Evolutionary conservation across 2,329 filamentous ascomycete genomes (phyloP).

Genomic region (Madurella mycetomatis): DNA sequence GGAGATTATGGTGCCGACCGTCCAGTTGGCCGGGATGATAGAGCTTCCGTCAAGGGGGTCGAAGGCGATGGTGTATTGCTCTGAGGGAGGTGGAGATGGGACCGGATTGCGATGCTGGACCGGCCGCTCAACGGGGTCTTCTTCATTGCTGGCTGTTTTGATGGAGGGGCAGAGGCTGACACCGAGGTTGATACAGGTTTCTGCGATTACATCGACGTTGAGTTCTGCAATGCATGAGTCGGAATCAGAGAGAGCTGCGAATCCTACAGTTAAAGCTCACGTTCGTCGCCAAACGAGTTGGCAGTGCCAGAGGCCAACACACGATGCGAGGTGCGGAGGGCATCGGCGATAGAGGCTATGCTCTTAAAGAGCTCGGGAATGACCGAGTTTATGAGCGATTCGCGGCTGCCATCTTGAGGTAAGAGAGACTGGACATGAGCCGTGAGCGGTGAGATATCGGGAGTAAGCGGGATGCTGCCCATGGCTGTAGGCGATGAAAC

Average conservation of each 20-base stretch:
- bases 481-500: no score
- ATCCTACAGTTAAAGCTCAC: constrained; percentile 38
- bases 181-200: constrained; percentile 43
- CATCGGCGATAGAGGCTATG: constrained; percentile 41
- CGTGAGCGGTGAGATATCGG: no score
- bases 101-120: constrained; percentile 18
- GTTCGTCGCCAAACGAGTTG: constrained; percentile 58
- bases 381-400: constrained; percentile 40
- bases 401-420: no score
- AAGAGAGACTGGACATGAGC: no score
- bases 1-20: constrained; percentile 56
- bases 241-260: neutral
- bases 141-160: constrained; percentile 54
- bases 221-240: constrained; percentile 33
- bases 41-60: constrained; percentile 61
- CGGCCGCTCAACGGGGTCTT: constrained; percentile 51
- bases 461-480: no score
- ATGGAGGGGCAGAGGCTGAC: constrained; percentile 43
- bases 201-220: constrained; percentile 53
- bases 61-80: constrained; percentile 56
- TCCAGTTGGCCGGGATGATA: constrained; percentile 56
- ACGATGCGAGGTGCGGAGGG: constrained; percentile 44
- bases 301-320: constrained; percentile 46
- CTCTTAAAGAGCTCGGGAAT: constrained; percentile 45
- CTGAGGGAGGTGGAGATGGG: no score